Base-by-base conservation (phyloP, 73 alveolate genomes). In the Uronychia setigera region DNA sequence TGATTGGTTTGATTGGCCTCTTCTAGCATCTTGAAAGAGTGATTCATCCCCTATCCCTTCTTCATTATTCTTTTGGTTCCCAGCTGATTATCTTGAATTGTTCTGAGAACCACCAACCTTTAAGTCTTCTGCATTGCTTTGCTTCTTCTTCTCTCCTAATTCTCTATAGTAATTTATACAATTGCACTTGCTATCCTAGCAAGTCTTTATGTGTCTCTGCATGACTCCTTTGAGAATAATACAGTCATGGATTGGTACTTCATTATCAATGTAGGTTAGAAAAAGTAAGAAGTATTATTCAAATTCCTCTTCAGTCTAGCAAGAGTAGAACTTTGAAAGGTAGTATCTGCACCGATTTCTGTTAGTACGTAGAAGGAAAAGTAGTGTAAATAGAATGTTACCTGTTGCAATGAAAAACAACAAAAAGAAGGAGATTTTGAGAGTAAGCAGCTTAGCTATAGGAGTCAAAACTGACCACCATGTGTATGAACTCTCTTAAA, bases 221-320 rank as follows among this genome's bases (percentile, higher is more conserved):
- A 82, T 82, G 9, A 82, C 33, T 29, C 83, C 83, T 27, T 58
- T 58, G 31, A 82, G n/a, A 30, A 74, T 67, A 0, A 77, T 67
- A 9, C 74, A 58, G 77, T 82, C 83, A 1, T 31, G 60, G n/a
- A 30, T 60, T 28, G 60, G 77, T 25, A 25, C 29, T 9, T 82
- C 89, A n/a, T 14, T 58, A 32, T 67, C 35, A 29, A 26, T 30
- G 57, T 58, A 31, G 35, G 33, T 31, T 25, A 29, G 13, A n/a
- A 28, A n/a, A 1, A 82, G 33, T 26, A 82, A 35, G 31, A 82
- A 82, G 57, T 25, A 82, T 27, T 60, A 26, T 82, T 82, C 83
- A 31, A 58, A 82, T 29, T 82, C 76, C 26, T 74, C 82, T 33
- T 76, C 83, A 13, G 82, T 60, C 35, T 82, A 25, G 26, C 60